These are phyloP conservation scores for Cladophialophora psammophila DNA, from an alignment of 2,329 filamentous ascomycete species.

Conservation along the genomic window DNA sequence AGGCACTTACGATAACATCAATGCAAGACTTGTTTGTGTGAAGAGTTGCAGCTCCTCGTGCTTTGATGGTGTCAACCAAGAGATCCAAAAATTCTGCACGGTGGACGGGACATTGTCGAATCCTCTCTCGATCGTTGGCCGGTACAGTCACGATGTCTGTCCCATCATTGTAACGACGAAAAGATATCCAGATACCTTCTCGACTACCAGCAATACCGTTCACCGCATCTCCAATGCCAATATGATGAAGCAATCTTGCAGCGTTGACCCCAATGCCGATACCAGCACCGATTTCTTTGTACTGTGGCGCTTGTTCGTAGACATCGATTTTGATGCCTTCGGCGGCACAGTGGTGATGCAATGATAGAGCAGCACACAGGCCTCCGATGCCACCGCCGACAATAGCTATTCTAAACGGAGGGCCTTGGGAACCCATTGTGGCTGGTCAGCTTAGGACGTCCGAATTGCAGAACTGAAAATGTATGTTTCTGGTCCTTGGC, in stretches of 20 bases:
- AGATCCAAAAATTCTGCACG: conserved; percentile 53
- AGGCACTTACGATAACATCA: conserved; percentile 19
- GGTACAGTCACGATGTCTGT: conserved; percentile 45
- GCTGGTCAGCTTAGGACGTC: neutral
- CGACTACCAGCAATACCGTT: conserved; percentile 44
- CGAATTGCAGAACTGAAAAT: neutral
- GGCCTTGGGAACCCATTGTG: neutral
- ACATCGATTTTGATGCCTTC: conserved; percentile 42
- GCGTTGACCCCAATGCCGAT: conserved; percentile 36
- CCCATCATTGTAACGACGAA: conserved; percentile 48
- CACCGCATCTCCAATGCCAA: conserved; percentile 46
- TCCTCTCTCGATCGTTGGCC: conserved; percentile 37
- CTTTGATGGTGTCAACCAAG: conserved; percentile 51
- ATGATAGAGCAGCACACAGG: conserved; percentile 47
- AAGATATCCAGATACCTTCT: conserved; percentile 46
- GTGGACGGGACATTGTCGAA: conserved; percentile 22
- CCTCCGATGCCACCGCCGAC: conserved; percentile 53
- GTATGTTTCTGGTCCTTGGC: neutral
- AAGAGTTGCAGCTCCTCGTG: conserved; percentile 41
- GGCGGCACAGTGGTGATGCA: conserved; percentile 44
- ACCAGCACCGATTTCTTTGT: conserved; percentile 38
- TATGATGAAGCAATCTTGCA: conserved; percentile 34
- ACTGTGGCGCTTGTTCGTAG: conserved; percentile 39
- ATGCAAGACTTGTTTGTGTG: conserved; percentile 28
- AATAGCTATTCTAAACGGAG: conserved; percentile 45